Conservation (phyloP, 78 protist genomes). For the Chrysochromulina parva region DNA sequence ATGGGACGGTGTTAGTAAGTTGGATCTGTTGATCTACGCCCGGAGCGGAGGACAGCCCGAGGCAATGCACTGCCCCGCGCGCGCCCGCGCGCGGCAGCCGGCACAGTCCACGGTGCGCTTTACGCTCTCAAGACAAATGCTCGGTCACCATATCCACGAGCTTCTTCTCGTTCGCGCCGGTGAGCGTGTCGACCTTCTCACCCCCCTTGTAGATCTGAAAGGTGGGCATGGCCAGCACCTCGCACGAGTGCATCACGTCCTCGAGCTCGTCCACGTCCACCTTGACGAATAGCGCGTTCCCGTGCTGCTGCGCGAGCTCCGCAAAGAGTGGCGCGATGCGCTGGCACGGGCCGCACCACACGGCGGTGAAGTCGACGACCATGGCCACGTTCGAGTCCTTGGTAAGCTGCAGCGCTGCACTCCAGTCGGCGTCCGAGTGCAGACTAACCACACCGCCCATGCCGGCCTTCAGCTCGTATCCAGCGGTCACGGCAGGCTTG, state of each 20-base stretch:
- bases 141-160: too few species aligned
- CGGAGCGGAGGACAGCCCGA: too few species aligned
- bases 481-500: not conserved
- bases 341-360: slow-evolving; percentile 31
- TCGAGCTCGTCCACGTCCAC: slow-evolving; percentile 10
- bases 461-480: not conserved
- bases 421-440: not conserved
- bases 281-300: not conserved
- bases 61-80: too few species aligned
- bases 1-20: too few species aligned
- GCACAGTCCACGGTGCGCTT: too few species aligned
- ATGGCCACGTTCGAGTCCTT: not conserved
- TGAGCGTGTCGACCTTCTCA: not conserved
- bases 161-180: not conserved
- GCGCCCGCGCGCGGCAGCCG: too few species aligned
- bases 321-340: not conserved
- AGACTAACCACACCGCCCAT: not conserved
- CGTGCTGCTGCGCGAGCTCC: not conserved
- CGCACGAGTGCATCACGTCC: not conserved
- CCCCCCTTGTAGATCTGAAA: not conserved
- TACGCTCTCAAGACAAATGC: too few species aligned
- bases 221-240: not conserved
- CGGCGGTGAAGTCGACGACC: slow-evolving; percentile 23
- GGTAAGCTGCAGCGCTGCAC: not conserved
- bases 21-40: too few species aligned